Evolutionary conservation across 768 basidiomycete species (phyloP).

Genomic region (Hygrophorus pudorinus): DNA sequence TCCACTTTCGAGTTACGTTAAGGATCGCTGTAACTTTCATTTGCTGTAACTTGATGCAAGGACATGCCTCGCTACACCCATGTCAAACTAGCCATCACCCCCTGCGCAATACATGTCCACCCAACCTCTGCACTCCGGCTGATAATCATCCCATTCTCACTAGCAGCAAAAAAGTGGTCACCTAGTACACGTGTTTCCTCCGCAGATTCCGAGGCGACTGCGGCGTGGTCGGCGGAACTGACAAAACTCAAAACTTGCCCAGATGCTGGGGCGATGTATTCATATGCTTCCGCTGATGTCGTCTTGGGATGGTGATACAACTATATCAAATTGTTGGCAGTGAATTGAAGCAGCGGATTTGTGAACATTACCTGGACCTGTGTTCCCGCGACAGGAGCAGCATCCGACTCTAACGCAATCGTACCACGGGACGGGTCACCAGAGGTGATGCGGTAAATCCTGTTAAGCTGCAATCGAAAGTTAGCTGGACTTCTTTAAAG

Average conservation of each 20-base stretch:
- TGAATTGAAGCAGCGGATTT: neutral
- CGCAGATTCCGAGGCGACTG: conserved; percentile 3
- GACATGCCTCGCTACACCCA: conserved; percentile 14
- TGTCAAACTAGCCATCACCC: conserved; percentile 18
- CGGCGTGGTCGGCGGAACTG: conserved; percentile 10
- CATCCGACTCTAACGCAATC: conserved; percentile 46
- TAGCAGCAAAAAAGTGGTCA: conserved; percentile 34
- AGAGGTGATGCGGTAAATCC: conserved; percentile 50
- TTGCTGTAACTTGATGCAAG: too few relatives aligned
- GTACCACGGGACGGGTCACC: conserved; percentile 66
- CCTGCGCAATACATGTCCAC: conserved; percentile 35
- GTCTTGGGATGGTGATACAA: conserved; percentile 30
- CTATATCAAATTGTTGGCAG: conserved; percentile 16
- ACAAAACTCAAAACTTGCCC: conserved; percentile 10
- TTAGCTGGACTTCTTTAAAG: neutral
- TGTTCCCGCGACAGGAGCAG: conserved; percentile 40
- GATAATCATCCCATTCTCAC: conserved; percentile 45
- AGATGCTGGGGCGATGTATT: conserved; percentile 2
- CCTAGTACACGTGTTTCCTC: conserved; percentile 13
- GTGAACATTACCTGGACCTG: conserved; percentile 32
- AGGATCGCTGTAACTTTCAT: too few relatives aligned
- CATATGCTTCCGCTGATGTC: neutral
- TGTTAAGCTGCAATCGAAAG: conserved; percentile 23
- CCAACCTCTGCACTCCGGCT: conserved; percentile 16
- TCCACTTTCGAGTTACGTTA: too few relatives aligned